Conservation (phyloP, 108 stramenopile genomes). For the Skeletonema potamos region DNA sequence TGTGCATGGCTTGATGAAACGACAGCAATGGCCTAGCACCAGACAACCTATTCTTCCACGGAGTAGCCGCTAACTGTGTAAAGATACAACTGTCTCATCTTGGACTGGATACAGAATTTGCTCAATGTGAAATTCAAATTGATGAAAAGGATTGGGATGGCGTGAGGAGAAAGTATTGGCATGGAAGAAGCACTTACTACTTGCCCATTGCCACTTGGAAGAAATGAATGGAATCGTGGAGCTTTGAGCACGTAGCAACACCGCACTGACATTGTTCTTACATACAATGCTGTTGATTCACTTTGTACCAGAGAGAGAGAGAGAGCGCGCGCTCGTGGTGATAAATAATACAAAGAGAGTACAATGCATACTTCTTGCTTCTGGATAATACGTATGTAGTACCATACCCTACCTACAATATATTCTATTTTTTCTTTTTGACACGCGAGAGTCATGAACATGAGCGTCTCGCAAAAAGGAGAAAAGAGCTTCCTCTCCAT, state of each 20-base stretch:
- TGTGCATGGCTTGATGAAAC: background rate
- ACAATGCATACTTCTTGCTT: too few species aligned
- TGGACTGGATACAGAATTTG: constrained; percentile 80
- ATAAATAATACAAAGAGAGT: too few species aligned
- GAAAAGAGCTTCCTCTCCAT: too few species aligned
- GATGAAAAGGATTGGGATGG: constrained; percentile 87
- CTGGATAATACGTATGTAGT: too few species aligned
- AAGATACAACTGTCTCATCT: constrained; percentile 75
- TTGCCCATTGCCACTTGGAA: constrained; percentile 81
- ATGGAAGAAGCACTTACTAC: constrained; percentile 86
- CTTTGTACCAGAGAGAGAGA: too few species aligned
- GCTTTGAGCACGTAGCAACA: background rate
- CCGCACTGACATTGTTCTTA: background rate
- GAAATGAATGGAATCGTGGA: background rate
- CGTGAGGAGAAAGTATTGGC: constrained; percentile 91
- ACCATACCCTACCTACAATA: too few species aligned
- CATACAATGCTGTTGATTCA: too few species aligned
- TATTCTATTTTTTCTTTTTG: too few species aligned
- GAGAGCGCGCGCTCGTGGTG: too few species aligned
- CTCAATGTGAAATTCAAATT: constrained; percentile 74
- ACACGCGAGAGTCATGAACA: too few species aligned
- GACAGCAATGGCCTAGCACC: constrained; percentile 89
- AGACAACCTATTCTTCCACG: constrained; percentile 95
- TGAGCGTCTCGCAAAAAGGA: too few species aligned
- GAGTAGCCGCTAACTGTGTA: constrained; percentile 86